Percentiles rank a stretch among this genome's conserved stretches.
Evolutionary conservation across 805 yeast species (phyloP).

Genomic region (Kluyveromyces wickerhamii): DNA sequence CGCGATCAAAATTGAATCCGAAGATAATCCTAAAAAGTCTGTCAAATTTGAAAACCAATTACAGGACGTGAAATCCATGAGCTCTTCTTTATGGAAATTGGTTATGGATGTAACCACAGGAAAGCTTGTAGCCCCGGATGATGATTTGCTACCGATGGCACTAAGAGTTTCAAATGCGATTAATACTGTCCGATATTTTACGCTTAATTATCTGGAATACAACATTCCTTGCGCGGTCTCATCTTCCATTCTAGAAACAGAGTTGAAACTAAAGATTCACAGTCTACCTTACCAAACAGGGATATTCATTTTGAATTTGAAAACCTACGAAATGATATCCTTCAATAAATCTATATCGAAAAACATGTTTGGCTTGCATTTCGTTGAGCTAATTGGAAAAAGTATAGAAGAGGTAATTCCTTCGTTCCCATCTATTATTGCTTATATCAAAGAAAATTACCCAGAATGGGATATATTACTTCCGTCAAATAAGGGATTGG

Average conservation of each 20-base stretch:
- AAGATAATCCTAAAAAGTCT: constrained; percentile 12
- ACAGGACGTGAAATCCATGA: constrained; percentile 18
- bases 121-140: constrained; percentile 17
- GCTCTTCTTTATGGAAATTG: constrained; percentile 21
- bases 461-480: constrained; percentile 32
- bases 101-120: constrained; percentile 26
- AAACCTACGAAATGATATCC: constrained; percentile 46
- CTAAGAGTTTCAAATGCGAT: constrained; percentile 37
- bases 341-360: constrained; percentile 73
- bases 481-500: constrained; percentile 52
- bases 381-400: constrained; percentile 35
- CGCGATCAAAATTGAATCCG: constrained; percentile 5
- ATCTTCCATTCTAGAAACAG: constrained; percentile 45
- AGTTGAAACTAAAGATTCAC: constrained; percentile 55
- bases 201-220: constrained; percentile 39
- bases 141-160: constrained; percentile 25
- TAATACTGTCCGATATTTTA: constrained; percentile 56
- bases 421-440: constrained; percentile 39
- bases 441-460: constrained; percentile 28
- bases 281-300: constrained; percentile 85
- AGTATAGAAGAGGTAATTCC: constrained; percentile 57
- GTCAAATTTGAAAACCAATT: constrained; percentile 26
- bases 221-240: constrained; percentile 70
- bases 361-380: constrained; percentile 65
- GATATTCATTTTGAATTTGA: constrained; percentile 57